phyloP scores from a whole-genome alignment of 768 basidiomycete genomes.

The Rhodocollybia butyracea region DNA sequence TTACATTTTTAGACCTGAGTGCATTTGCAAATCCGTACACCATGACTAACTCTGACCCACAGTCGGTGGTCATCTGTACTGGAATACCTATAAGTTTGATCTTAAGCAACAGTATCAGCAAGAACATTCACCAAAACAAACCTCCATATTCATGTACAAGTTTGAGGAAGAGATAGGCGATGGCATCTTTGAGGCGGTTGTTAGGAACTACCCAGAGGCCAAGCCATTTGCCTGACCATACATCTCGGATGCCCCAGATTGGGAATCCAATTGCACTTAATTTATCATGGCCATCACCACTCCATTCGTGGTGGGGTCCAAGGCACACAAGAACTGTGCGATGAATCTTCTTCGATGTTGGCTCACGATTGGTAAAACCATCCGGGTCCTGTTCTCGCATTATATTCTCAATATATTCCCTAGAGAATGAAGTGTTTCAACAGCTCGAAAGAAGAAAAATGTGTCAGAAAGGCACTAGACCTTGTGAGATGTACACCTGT shows the following conservation, averaged over 20 bases:
- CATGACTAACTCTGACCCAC: constrained; percentile 24
- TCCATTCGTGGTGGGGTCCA: constrained; percentile 29
- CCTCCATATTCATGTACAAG: constrained; percentile 20
- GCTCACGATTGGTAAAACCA: constrained; percentile 22
- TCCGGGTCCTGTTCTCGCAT: constrained; percentile 21
- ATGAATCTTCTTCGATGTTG: constrained; percentile 22
- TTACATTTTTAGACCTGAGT: constrained; percentile 17
- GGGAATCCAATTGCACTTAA: constrained; percentile 28
- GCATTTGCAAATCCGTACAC: constrained; percentile 25
- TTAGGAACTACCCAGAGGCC: constrained; percentile 29
- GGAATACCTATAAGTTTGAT: constrained; percentile 26
- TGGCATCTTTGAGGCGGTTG: constrained; percentile 19
- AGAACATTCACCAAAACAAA: background rate
- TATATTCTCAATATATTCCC: constrained; percentile 11
- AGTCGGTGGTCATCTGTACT: constrained; percentile 28
- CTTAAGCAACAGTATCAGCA: background rate
- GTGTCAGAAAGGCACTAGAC: constrained; percentile 14
- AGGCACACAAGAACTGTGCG: constrained; percentile 11
- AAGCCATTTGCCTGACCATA: constrained; percentile 24
- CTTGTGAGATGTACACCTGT: constrained; percentile 29
- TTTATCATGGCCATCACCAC: constrained; percentile 33
- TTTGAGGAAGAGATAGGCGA: constrained; percentile 26
- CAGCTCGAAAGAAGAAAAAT: background rate
- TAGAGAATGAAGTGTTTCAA: constrained; percentile 1
- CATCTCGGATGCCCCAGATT: constrained; percentile 22